Conservation (phyloP, 345 rosid genomes). For the Pistacia integerrima region DNA sequence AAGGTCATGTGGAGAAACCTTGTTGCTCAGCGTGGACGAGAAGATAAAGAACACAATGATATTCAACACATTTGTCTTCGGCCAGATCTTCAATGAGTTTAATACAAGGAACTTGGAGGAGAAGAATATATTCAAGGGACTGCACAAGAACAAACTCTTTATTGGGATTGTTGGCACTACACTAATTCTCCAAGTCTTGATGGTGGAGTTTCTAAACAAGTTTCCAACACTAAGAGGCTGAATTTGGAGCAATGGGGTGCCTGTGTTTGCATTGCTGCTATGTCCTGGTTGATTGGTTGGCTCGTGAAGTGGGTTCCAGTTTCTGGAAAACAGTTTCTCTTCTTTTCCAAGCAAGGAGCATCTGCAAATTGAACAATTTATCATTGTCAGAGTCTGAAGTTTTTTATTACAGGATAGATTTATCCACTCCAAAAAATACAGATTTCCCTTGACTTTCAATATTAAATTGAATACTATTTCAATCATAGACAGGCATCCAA, state of each 20-base stretch:
- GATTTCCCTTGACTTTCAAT: no score
- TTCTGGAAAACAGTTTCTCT: conserved; percentile 9
- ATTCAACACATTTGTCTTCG: conserved; percentile 41
- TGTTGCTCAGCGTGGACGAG: conserved; percentile 22
- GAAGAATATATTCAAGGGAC: conserved; percentile 44
- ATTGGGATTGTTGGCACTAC: conserved; percentile 34
- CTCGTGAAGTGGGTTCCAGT: conserved; percentile 42
- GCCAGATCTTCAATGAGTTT: conserved; percentile 42
- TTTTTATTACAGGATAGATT: no score
- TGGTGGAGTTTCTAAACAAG: conserved; percentile 48
- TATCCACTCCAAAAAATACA: no score
- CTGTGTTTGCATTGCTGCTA: conserved; percentile 37
- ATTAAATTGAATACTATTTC: no score
- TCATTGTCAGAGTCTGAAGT: no score
- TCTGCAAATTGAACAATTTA: conserved; percentile 3
- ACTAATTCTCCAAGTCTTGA: conserved; percentile 31
- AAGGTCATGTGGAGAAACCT: conserved; percentile 49
- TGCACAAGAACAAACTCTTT: conserved; percentile 37
- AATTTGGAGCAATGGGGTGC: conserved; percentile 41
- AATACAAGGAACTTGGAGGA: conserved; percentile 44
- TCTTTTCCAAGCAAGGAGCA: not conserved
- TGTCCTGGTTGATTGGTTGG: conserved; percentile 44
- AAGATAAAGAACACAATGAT: conserved; percentile 37
- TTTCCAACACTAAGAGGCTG: conserved; percentile 42
- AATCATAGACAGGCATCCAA: no score